phyloP scores from a whole-genome alignment of 2,329 filamentous ascomycete species.

The Microascus cirrosus region DNA sequence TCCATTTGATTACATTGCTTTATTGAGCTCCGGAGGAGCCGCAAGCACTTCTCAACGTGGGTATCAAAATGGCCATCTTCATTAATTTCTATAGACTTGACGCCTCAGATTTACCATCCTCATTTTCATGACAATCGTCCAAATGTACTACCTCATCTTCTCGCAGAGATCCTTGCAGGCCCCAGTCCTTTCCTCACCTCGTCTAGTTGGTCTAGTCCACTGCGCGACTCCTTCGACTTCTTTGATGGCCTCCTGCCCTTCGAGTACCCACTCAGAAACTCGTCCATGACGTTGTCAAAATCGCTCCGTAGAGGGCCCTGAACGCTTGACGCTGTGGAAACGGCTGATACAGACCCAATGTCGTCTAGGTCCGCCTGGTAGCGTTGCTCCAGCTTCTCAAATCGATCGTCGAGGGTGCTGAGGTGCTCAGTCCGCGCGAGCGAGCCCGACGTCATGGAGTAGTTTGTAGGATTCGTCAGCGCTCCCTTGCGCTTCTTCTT shows the following conservation, averaged over 20 bases:
- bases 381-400: conserved; percentile 80
- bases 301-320: conserved; percentile 60
- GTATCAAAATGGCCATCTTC: neutral
- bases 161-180: conserved; percentile 50
- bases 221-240: conserved; percentile 72
- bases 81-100: neutral
- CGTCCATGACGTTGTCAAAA: conserved; percentile 85
- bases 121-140: neutral
- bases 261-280: conserved; percentile 70
- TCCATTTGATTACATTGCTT: neutral
- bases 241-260: conserved; percentile 62
- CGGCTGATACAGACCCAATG: conserved; percentile 45
- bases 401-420: conserved; percentile 74
- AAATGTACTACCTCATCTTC: neutral
- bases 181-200: conserved; percentile 76
- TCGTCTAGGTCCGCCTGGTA: conserved; percentile 44
- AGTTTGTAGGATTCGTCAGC: conserved; percentile 73
- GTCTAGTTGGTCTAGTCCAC: conserved; percentile 79
- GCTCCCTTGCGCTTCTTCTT: conserved; percentile 94
- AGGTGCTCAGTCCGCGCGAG: conserved; percentile 81
- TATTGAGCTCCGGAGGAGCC: neutral
- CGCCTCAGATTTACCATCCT: neutral
- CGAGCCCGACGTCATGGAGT: conserved; percentile 86
- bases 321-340: conserved; percentile 55
- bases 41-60: neutral